Base-by-base conservation (phyloP, 306 rosid species). In the Begonia peltatifolia region DNA sequence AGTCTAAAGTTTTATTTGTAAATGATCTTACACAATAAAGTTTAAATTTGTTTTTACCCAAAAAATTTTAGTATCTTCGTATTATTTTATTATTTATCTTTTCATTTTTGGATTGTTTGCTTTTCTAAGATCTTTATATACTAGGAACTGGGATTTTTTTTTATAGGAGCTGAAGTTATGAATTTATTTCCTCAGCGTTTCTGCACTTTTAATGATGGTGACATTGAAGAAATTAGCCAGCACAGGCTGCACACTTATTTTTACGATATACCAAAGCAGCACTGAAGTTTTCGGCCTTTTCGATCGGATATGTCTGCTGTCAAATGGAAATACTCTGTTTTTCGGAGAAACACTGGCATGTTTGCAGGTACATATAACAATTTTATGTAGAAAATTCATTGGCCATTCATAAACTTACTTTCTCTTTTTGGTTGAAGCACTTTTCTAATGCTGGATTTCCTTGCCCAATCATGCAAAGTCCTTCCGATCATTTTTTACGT, bases 401-500 rank as follows among this genome's bases (percentile, higher is more conserved):
- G 3, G n/a, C 2, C 48, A 10, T 1, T 4, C 13, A 44, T 44
- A 44, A n/a, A 17, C 51, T 17, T 48, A 36, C 10, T 15, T 50
- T 38, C 4, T 25, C 59, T 63, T 69, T 63, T 76, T 63, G 73
- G 55, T 66, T 81, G 70, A 68, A 92, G 99, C 99, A 92, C 87
- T 92, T 92, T 68, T 78, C 99, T 60, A 92, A 92, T 66, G 99
- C 99, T 62, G 99, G 99, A 81, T 92, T 92, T 65, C 99, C 99
- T 42, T 92, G 99, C 64, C 99, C 99, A 42, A 92, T 92, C 68
- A 92, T 92, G 99, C 99, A 92, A 92, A 92, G 99, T 66, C 99
- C 99, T 60, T 86, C 99, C 6, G 99, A 92, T 72, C 99, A 92
- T 75, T 92, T 92, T 70, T 61, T 92, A 57, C 96, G 99, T 0